phyloP scores from a whole-genome alignment of 2,329 filamentous ascomycete genomes.

The Bipolaris sorokiniana region DNA sequence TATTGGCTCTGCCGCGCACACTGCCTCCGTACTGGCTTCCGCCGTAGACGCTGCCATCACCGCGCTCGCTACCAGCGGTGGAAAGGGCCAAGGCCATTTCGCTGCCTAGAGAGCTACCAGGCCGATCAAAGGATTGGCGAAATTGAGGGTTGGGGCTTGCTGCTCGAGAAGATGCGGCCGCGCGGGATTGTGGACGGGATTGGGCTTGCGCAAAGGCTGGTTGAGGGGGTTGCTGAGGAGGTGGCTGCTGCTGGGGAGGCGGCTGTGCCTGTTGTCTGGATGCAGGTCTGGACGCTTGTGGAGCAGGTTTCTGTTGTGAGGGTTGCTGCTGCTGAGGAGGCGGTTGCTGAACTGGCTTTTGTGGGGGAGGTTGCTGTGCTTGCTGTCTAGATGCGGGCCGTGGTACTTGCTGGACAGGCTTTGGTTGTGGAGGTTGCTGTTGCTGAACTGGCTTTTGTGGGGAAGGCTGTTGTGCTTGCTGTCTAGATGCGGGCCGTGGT shows the following conservation, averaged over 20 bases:
- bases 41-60: constrained; percentile 50
- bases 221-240: constrained; percentile 43
- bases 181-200: constrained; percentile 40
- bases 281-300: not conserved
- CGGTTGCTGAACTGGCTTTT: not conserved
- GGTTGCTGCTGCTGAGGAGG: constrained; percentile 40
- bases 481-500: constrained; percentile 8
- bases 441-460: not conserved
- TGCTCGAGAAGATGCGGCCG: constrained; percentile 49
- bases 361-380: not conserved
- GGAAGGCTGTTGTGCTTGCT: not conserved
- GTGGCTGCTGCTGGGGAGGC: not conserved
- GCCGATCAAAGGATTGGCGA: constrained; percentile 55
- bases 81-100: constrained; percentile 57
- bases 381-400: constrained; percentile 7
- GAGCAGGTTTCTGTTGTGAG: constrained; percentile 40
- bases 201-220: constrained; percentile 32
- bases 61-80: constrained; percentile 46
- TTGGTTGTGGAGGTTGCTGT: not conserved
- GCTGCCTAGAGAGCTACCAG: constrained; percentile 52
- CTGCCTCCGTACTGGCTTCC: constrained; percentile 47
- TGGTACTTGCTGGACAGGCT: constrained; percentile 3
- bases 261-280: not conserved
- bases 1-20: constrained; percentile 41
- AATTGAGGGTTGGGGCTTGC: constrained; percentile 62